Evolutionary conservation across 257 asterid species (phyloP).

Genomic region (Anisodus tanguticus): DNA sequence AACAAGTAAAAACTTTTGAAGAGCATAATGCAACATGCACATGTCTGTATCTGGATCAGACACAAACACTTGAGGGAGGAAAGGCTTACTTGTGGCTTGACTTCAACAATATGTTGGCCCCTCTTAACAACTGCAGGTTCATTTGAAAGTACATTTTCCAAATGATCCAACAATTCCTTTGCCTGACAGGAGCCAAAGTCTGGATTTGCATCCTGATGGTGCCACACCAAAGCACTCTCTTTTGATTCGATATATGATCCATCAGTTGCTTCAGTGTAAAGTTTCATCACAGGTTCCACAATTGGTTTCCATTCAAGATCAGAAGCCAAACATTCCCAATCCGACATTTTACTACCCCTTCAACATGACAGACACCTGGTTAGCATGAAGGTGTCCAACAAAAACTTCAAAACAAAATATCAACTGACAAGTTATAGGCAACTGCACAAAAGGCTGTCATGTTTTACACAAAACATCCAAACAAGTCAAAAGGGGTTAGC

Average conservation of each 20-base stretch:
- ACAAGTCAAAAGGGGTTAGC: neutral
- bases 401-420: neutral
- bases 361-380: slow-evolving; percentile 24
- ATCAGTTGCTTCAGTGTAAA: slow-evolving; percentile 84
- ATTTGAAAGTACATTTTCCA: slow-evolving; percentile 83
- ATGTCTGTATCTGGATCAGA: neutral
- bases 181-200: slow-evolving; percentile 94
- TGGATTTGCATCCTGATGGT: slow-evolving; percentile 76
- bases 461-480: neutral
- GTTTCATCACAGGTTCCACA: slow-evolving; percentile 83
- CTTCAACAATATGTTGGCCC: slow-evolving; percentile 94
- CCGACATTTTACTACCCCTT: slow-evolving; percentile 63
- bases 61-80: neutral
- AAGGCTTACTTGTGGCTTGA: slow-evolving; percentile 79
- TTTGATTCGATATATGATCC: slow-evolving; percentile 80
- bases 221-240: slow-evolving; percentile 97
- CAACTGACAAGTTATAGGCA: neutral
- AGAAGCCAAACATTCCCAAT: slow-evolving; percentile 71
- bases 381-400: neutral
- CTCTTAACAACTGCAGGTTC: slow-evolving; percentile 92
- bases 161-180: slow-evolving; percentile 76
- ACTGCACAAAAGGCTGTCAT: neutral
- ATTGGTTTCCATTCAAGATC: slow-evolving; percentile 88
- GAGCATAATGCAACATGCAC: neutral
- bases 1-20: slow-evolving; percentile 25